Conservation (phyloP, 352 stramenopile genomes). For the Phytopythium litorale region DNA sequence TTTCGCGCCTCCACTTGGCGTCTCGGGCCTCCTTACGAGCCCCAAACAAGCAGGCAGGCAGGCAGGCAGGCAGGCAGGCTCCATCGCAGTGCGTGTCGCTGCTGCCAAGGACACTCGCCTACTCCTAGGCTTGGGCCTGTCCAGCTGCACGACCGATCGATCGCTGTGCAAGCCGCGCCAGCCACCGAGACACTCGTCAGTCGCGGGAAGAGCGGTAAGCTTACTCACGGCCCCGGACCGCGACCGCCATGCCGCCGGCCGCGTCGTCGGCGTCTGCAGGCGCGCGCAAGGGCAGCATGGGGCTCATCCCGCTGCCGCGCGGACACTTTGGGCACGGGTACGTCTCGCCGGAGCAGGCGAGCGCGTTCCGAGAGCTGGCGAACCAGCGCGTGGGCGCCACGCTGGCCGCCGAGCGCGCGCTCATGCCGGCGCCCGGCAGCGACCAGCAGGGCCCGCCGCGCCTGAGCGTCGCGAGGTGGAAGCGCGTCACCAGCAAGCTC, state of each 20-base stretch:
- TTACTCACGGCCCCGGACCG: background rate
- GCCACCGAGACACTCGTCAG: background rate
- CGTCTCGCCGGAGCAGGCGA: conserved; percentile 27
- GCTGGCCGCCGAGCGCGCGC: conserved; percentile 29
- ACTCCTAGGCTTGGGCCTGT: background rate
- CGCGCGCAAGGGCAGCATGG: conserved; percentile 7
- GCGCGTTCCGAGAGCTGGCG: conserved; percentile 26
- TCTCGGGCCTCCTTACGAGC: no score
- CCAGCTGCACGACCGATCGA: no score
- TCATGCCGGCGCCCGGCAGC: conserved; percentile 20
- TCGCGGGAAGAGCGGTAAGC: background rate
- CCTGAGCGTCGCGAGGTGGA: conserved; percentile 45
- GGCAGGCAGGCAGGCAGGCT: no score
- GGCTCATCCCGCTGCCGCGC: conserved; percentile 21
- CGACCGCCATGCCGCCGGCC: background rate
- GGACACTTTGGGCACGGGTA: conserved; percentile 20
- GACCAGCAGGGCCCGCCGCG: conserved; percentile 21
- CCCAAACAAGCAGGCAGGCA: no score
- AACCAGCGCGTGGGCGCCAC: conserved; percentile 23
- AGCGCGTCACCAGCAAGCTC: conserved; percentile 30
- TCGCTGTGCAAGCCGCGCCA: no score
- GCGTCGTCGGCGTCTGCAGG: background rate
- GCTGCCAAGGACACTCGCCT: background rate
- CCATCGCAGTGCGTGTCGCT: background rate
- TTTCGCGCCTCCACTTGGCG: background rate